These are phyloP conservation scores for Globisporangium canariense DNA, from an alignment of 352 stramenopile genomes.

Conservation along the genomic window DNA sequence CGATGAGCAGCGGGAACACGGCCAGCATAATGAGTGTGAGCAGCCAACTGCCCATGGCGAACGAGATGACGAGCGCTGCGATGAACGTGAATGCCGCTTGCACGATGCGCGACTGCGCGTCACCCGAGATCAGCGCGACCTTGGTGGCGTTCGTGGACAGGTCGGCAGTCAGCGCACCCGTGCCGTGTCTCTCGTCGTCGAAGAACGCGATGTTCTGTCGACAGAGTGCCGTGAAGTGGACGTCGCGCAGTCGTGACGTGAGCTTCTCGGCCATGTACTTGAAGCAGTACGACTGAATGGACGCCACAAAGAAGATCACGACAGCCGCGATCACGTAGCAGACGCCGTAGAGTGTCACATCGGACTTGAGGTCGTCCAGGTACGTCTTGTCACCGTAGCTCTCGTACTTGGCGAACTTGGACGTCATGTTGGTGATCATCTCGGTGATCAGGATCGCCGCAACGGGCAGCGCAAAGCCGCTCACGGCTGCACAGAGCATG, in stretches of 20 bases:
- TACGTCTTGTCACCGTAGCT: too few relatives aligned
- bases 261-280: slow-evolving; percentile 53
- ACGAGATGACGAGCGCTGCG: slow-evolving; percentile 15
- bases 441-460: slow-evolving; percentile 31
- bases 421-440: slow-evolving; percentile 32
- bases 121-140: slow-evolving; percentile 35
- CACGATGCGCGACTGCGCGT: slow-evolving; percentile 41
- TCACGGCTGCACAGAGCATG: slow-evolving; percentile 26
- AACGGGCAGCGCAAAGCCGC: slow-evolving; percentile 31
- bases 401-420: too few relatives aligned
- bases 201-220: slow-evolving; percentile 68
- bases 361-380: slow-evolving; percentile 23
- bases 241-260: slow-evolving; percentile 34
- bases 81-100: slow-evolving; percentile 42
- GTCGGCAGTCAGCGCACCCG: slow-evolving; percentile 47
- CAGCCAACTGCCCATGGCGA: slow-evolving; percentile 16
- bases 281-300: slow-evolving; percentile 39
- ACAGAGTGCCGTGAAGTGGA: slow-evolving; percentile 48
- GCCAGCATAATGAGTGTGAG: slow-evolving; percentile 19
- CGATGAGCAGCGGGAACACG: slow-evolving; percentile 20
- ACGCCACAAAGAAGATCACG: slow-evolving; percentile 27
- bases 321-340: slow-evolving; percentile 30
- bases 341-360: slow-evolving; percentile 27
- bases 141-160: slow-evolving; percentile 48
- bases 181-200: slow-evolving; percentile 46